Conservation (phyloP, 331 rosid species). For the Quercus tomentella region DNA sequence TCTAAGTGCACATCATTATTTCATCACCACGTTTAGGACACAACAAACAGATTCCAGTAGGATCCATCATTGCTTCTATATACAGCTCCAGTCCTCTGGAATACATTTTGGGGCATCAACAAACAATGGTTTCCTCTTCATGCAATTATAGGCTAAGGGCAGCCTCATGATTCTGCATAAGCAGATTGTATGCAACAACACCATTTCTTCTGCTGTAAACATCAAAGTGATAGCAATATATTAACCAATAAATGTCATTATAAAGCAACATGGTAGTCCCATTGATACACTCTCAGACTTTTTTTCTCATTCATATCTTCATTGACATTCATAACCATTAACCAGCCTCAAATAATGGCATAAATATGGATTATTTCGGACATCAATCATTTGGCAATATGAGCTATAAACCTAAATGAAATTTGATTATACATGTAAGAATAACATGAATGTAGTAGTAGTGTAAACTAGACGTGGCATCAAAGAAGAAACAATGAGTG, state of each 20-base stretch:
- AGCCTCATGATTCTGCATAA: too few species aligned
- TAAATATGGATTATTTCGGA: background rate
- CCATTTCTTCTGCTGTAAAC: too few species aligned
- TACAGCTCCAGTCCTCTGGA: too few species aligned
- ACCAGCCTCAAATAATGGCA: background rate
- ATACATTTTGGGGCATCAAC: too few species aligned
- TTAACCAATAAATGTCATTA: background rate
- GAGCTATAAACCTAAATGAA: background rate
- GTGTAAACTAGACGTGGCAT: background rate
- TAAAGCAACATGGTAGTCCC: background rate
- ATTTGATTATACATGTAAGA: background rate
- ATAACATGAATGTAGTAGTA: background rate
- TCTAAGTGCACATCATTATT: slow-evolving; percentile 7
- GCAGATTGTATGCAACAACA: too few species aligned
- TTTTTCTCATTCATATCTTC: background rate
- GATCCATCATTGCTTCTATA: too few species aligned
- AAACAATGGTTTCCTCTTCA: too few species aligned
- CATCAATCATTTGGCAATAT: background rate
- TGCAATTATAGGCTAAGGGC: too few species aligned
- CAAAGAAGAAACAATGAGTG: background rate
- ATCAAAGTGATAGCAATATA: too few species aligned
- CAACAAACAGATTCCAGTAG: too few species aligned
- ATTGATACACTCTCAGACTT: background rate
- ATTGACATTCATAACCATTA: background rate
- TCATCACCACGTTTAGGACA: background rate